These are phyloP conservation scores for Pseudozyma hubeiensis DNA, from an alignment of 1,284 basidiomycete genomes.

Conservation along the genomic window DNA sequence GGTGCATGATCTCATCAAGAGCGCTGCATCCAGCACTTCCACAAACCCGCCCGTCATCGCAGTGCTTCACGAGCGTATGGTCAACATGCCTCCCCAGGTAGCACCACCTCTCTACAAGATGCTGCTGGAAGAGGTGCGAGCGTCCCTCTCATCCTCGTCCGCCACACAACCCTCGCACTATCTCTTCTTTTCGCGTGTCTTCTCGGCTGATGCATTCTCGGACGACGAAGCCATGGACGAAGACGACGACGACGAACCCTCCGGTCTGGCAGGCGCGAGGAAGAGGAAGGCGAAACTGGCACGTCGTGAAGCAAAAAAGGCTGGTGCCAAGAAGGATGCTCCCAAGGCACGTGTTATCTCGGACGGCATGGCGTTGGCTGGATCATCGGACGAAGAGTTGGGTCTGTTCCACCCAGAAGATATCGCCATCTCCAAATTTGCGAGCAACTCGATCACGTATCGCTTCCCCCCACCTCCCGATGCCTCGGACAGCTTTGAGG, in stretches of 20 bases:
- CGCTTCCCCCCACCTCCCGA: slow-evolving; percentile 64
- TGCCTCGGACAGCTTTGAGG: slow-evolving; percentile 61
- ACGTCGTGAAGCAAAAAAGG: slow-evolving; percentile 47
- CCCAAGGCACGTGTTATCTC: slow-evolving; percentile 35
- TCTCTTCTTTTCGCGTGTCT: slow-evolving; percentile 65
- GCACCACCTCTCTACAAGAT: slow-evolving; percentile 65
- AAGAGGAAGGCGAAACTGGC: slow-evolving; percentile 51
- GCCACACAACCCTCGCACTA: slow-evolving; percentile 44
- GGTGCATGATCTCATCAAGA: slow-evolving; percentile 44
- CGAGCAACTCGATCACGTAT: slow-evolving; percentile 58
- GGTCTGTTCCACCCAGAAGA: slow-evolving; percentile 67
- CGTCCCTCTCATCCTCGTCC: slow-evolving; percentile 21
- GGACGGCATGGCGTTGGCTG: slow-evolving; percentile 30
- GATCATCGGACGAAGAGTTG: slow-evolving; percentile 44
- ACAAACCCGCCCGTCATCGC: slow-evolving; percentile 46
- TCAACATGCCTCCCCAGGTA: slow-evolving; percentile 64
- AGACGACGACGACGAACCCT: slow-evolving; percentile 57
- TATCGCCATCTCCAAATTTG: slow-evolving; percentile 54
- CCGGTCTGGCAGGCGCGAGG: slow-evolving; percentile 55
- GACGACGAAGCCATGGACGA: slow-evolving; percentile 62
- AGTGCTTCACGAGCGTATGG: slow-evolving; percentile 66
- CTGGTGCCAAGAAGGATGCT: slow-evolving; percentile 45
- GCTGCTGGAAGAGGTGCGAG: slow-evolving; percentile 55
- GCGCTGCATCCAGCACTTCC: slow-evolving; percentile 30
- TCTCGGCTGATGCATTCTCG: slow-evolving; percentile 61